Evolutionary conservation across 2,329 filamentous ascomycete genomes (phyloP).

Genomic region (Colletotrichum sp.): DNA sequence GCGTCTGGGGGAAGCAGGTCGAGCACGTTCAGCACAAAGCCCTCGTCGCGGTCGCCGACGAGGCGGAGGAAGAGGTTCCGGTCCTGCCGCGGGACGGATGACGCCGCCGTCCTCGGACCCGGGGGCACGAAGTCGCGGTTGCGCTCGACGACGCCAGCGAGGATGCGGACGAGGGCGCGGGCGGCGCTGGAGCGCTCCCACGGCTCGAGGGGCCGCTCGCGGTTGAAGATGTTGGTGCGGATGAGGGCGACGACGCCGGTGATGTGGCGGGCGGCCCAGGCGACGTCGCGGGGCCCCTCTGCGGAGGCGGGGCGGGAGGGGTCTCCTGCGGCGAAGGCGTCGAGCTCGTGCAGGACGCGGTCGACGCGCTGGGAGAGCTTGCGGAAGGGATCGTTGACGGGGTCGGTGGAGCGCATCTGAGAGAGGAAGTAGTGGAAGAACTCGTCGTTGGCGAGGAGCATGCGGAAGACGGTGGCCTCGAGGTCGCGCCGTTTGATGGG

Average conservation of each 20-base stretch:
- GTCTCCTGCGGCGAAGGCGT: slow-evolving; percentile 31
- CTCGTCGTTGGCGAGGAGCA: slow-evolving; percentile 58
- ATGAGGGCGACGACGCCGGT: slow-evolving; percentile 47
- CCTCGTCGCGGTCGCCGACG: slow-evolving; percentile 46
- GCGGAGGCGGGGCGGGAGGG: not conserved
- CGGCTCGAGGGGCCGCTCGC: slow-evolving; percentile 38
- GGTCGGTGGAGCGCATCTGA: slow-evolving; percentile 47
- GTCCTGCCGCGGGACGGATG: slow-evolving; percentile 26
- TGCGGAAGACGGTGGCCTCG: slow-evolving; percentile 55
- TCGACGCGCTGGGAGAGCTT: slow-evolving; percentile 52
- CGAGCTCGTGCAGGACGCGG: slow-evolving; percentile 49
- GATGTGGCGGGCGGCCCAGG: slow-evolving; percentile 57
- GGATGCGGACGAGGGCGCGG: slow-evolving; percentile 51
- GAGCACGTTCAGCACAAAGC: slow-evolving; percentile 52
- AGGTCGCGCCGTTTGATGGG: slow-evolving; percentile 50
- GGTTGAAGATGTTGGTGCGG: slow-evolving; percentile 42
- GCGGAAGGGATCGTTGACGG: slow-evolving; percentile 51
- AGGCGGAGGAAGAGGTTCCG: slow-evolving; percentile 54
- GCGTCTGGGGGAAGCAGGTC: slow-evolving; percentile 44
- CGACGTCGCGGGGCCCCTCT: slow-evolving; percentile 42
- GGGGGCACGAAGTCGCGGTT: slow-evolving; percentile 39
- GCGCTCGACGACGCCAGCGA: slow-evolving; percentile 47
- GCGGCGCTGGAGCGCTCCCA: slow-evolving; percentile 50
- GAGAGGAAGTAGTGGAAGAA: slow-evolving; percentile 60
- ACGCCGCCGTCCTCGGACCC: slow-evolving; percentile 13